Conservation (phyloP, 2,329 filamentous ascomycete genomes). For the Gnomoniopsis smithogilvyi region DNA sequence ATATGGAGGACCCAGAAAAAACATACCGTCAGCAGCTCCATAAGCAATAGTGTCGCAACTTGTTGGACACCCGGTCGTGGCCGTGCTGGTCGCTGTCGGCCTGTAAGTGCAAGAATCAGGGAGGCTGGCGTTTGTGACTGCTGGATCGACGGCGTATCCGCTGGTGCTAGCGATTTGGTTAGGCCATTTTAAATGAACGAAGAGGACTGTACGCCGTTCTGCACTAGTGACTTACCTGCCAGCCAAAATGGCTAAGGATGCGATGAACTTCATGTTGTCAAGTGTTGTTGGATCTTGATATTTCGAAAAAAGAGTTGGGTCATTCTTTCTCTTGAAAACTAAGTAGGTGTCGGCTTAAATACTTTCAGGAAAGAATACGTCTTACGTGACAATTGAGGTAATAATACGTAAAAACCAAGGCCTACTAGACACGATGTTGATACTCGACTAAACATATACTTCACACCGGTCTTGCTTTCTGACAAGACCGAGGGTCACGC, state of each 20-base stretch:
- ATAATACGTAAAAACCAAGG: too few species aligned
- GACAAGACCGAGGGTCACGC: too few species aligned
- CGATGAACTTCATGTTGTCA: constrained; percentile 1
- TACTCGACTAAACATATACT: too few species aligned
- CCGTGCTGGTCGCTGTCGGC: constrained; percentile 11
- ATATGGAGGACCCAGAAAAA: fast-evolving
- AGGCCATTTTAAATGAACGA: not conserved
- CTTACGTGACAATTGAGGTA: too few species aligned
- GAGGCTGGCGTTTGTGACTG: not conserved
- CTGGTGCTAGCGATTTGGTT: not conserved
- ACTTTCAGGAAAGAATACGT: too few species aligned
- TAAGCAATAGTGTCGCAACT: not conserved
- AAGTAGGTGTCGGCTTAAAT: too few species aligned
- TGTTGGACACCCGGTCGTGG: constrained; percentile 7
- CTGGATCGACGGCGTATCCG: not conserved
- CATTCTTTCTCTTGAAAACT: not conserved
- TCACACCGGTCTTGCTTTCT: too few species aligned
- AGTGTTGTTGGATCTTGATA: too few species aligned
- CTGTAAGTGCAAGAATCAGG: constrained; percentile 1
- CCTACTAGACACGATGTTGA: too few species aligned
- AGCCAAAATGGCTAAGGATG: not conserved
- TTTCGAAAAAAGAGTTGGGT: too few species aligned
- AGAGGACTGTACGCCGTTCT: not conserved
- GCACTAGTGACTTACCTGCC: not conserved
- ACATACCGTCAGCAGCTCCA: not conserved